Evolutionary conservation across 768 basidiomycete species (phyloP).

Genomic region (Amanita thiersii): DNA sequence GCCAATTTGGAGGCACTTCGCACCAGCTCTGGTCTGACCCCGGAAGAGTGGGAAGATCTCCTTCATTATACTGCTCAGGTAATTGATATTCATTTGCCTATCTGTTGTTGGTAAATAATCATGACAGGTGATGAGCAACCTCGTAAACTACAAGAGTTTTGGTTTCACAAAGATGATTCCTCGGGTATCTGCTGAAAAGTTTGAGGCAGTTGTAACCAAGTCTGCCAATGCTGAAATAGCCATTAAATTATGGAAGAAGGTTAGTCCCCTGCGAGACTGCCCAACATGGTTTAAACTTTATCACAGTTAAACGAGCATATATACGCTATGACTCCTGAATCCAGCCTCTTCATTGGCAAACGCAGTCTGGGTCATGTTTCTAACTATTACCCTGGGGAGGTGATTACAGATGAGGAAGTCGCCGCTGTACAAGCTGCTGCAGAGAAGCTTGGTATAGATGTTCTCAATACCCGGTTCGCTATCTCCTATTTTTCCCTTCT

Average conservation of each 20-base stretch:
- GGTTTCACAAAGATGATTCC: constrained; percentile 86
- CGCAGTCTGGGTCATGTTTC: constrained; percentile 69
- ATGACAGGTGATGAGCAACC: constrained; percentile 44
- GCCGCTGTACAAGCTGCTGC: constrained; percentile 66
- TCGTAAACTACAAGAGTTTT: constrained; percentile 74
- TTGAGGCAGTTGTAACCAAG: constrained; percentile 50
- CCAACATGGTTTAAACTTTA: background rate
- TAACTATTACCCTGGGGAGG: constrained; percentile 78
- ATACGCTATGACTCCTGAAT: constrained; percentile 58
- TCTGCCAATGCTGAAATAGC: constrained; percentile 55
- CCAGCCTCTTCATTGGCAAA: constrained; percentile 72
- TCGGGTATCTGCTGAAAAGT: constrained; percentile 51
- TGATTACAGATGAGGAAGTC: constrained; percentile 71
- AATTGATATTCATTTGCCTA: constrained; percentile 10
- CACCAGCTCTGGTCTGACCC: constrained; percentile 40
- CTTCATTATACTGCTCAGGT: constrained; percentile 74
- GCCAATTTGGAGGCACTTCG: constrained; percentile 49
- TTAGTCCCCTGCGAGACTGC: constrained; percentile 18
- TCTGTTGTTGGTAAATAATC: background rate
- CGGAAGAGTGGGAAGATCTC: constrained; percentile 60
- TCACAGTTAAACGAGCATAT: constrained; percentile 66
- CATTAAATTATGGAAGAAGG: constrained; percentile 54
- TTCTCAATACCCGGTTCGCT: constrained; percentile 72
- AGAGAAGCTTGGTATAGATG: constrained; percentile 67
- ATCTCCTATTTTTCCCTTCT: background rate